Percentiles rank a stretch among this genome's conserved stretches.
phyloP scores from a whole-genome alignment of 208 protist species.

The Tritrichomonas musculus region DNA sequence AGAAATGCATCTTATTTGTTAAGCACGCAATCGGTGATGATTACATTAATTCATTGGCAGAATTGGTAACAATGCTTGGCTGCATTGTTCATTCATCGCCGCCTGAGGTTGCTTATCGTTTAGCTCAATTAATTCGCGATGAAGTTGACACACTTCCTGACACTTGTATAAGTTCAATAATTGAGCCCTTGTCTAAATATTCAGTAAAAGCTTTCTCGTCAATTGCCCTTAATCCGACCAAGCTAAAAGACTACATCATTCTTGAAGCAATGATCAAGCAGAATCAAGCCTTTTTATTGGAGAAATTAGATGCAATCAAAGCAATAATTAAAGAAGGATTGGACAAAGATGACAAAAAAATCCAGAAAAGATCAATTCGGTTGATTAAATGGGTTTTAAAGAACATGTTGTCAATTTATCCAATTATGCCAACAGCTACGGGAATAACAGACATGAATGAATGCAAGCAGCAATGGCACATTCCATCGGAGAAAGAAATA shows the following conservation, averaged over 20 bases:
- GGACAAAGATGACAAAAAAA: neutral
- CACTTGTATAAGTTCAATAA: neutral
- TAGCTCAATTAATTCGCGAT: neutral
- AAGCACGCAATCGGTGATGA: conserved; percentile 10
- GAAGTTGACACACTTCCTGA: neutral
- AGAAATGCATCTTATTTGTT: neutral
- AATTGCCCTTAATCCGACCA: neutral
- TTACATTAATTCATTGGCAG: neutral
- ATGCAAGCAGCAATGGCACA: neutral
- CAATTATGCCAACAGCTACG: neutral
- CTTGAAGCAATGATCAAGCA: neutral
- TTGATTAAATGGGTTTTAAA: neutral
- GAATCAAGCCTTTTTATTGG: neutral
- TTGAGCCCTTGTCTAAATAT: neutral
- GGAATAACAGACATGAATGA: neutral
- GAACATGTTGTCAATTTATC: neutral
- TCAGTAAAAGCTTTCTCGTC: neutral
- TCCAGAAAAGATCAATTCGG: neutral
- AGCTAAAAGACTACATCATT: neutral
- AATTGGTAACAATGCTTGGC: neutral
- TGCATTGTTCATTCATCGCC: neutral
- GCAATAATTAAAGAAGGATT: neutral
- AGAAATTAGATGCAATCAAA: neutral
- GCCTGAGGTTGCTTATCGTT: neutral
- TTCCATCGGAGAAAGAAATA: neutral